phyloP scores from a whole-genome alignment of 371 early-diverging fungal species.

The Chytridiales sp. region DNA sequence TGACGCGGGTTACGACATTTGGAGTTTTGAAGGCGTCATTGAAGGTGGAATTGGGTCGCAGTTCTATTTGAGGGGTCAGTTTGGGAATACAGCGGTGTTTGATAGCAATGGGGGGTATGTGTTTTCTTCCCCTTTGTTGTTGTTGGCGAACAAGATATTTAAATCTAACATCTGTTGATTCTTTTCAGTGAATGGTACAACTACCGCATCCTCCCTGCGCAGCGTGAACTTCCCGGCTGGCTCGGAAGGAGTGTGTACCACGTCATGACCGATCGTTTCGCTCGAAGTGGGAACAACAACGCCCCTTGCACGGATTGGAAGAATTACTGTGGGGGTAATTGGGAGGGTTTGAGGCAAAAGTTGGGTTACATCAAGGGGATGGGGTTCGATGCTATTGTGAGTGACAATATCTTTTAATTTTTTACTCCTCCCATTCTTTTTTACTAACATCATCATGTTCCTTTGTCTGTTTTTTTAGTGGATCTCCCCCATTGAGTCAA shows the following conservation, averaged over 20 bases:
- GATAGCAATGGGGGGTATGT: slow-evolving; percentile 8
- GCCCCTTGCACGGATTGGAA: slow-evolving; percentile 18
- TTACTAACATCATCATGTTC: background rate
- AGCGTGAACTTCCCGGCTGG: slow-evolving; percentile 30
- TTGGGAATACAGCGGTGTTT: background rate
- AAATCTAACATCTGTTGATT: too few relatives aligned
- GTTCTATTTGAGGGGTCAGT: slow-evolving; percentile 3
- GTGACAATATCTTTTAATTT: background rate
- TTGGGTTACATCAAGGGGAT: slow-evolving; percentile 44
- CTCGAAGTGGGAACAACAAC: slow-evolving; percentile 18
- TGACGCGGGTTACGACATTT: slow-evolving; percentile 8
- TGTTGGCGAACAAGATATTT: background rate
- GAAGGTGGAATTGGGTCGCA: background rate
- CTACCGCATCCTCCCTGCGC: slow-evolving; percentile 5
- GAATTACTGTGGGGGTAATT: slow-evolving; percentile 51
- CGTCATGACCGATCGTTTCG: slow-evolving; percentile 48
- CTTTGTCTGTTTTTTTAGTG: background rate
- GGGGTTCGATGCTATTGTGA: slow-evolving; percentile 53
- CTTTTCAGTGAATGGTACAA: background rate
- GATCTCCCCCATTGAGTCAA: background rate
- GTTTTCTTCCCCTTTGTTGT: background rate
- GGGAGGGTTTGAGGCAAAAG: slow-evolving; percentile 38
- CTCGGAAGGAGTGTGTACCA: slow-evolving; percentile 43
- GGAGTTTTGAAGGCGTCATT: background rate
- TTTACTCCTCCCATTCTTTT: background rate